A percentile compares a stretch with the other conserved stretches of the same genome.
phyloP scores from a whole-genome alignment of 169 alveolate genomes.

The Plasmodium coatneyi region DNA sequence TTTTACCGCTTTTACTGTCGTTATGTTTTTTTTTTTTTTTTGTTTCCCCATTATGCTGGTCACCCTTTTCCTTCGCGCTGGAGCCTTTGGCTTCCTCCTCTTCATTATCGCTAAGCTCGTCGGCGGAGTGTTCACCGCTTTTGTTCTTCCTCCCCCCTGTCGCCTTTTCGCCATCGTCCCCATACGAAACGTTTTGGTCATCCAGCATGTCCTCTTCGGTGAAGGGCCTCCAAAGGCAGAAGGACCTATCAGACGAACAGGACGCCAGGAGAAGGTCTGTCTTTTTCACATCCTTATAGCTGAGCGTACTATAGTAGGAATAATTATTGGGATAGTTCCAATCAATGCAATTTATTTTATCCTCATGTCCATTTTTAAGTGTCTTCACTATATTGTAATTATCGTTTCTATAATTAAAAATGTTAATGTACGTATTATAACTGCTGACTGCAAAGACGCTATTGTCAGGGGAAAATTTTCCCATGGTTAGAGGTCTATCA shows the following conservation, averaged over 20 bases:
- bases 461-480: conserved; percentile 84
- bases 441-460: conserved; percentile 78
- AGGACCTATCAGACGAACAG: conserved; percentile 82
- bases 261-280: conserved; percentile 78
- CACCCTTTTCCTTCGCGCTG: not conserved
- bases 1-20: not conserved
- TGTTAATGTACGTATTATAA: conserved; percentile 67
- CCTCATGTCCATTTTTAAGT: conserved; percentile 79
- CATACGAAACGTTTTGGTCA: not conserved
- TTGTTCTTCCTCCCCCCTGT: not conserved
- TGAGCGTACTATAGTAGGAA: conserved; percentile 70
- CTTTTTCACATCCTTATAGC: conserved; percentile 65
- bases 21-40: not conserved
- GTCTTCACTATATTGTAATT: conserved; percentile 73
- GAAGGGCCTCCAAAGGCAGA: conserved; percentile 83
- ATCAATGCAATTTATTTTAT: conserved; percentile 82
- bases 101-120: not conserved
- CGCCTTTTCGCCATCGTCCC: not conserved
- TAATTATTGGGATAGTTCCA: conserved; percentile 80
- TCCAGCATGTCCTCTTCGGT: conserved; percentile 18
- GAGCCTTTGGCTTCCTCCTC: not conserved
- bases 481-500: conserved; percentile 85
- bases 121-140: not conserved
- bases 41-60: not conserved
- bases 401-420: conserved; percentile 75